Percentiles rank a stretch among this genome's conserved stretches.
phyloP scores from a whole-genome alignment of 495 filamentous ascomycete genomes.

The Neurospora sp. region DNA sequence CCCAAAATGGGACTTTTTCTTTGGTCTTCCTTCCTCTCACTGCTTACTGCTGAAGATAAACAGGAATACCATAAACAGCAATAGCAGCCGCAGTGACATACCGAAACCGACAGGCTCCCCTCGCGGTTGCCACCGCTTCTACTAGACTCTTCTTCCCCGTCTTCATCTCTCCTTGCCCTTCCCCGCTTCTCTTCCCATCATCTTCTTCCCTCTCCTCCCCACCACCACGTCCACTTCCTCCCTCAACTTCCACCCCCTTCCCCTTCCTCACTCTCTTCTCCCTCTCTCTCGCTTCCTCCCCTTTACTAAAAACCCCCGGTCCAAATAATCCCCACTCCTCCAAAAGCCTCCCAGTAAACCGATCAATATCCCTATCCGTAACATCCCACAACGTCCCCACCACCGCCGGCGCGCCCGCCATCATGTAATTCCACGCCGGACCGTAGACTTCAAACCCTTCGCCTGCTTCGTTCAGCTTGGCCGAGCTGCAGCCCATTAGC shows the following conservation, averaged over 20 bases:
- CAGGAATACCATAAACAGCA: slow-evolving; percentile 89
- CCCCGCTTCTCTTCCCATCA: background rate
- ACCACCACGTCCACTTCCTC: slow-evolving; percentile 8
- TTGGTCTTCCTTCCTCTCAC: background rate
- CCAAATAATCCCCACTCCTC: slow-evolving; percentile 75
- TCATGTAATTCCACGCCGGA: slow-evolving; percentile 81
- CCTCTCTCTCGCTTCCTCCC: slow-evolving; percentile 17
- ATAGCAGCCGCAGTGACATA: slow-evolving; percentile 91
- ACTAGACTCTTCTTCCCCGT: slow-evolving; percentile 43
- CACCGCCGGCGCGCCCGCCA: slow-evolving; percentile 72
- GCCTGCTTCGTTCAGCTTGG: slow-evolving; percentile 65
- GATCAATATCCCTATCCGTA: slow-evolving; percentile 92
- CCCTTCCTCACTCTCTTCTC: slow-evolving; percentile 14
- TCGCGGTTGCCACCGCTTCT: slow-evolving; percentile 65
- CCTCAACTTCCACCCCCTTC: slow-evolving; percentile 11
- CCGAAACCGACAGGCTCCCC: slow-evolving; percentile 66
- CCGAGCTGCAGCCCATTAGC: slow-evolving; percentile 88
- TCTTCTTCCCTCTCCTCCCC: background rate
- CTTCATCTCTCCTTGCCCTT: background rate
- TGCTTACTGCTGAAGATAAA: slow-evolving; percentile 49
- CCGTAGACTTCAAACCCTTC: slow-evolving; percentile 77
- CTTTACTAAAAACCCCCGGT: slow-evolving; percentile 21
- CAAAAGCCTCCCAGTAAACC: slow-evolving; percentile 66
- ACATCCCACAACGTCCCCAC: slow-evolving; percentile 95
- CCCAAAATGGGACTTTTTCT: background rate